Evolutionary conservation across 1,284 basidiomycete species (phyloP).

Genomic region (Irpex sp.): DNA sequence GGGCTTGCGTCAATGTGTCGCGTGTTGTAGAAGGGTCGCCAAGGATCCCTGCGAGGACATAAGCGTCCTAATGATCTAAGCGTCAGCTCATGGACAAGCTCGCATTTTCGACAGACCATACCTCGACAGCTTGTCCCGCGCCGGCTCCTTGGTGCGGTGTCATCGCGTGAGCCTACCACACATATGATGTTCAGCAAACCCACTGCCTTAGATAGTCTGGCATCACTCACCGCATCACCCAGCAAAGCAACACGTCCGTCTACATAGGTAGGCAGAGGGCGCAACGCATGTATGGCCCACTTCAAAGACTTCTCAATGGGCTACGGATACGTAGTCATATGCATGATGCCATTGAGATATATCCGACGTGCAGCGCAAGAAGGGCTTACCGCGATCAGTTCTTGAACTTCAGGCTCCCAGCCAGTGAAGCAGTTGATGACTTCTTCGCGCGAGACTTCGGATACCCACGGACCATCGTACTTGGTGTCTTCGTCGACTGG

Average conservation of each 20-base stretch:
- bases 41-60: slow-evolving; percentile 41
- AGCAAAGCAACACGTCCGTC: slow-evolving; percentile 17
- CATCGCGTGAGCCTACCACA: slow-evolving; percentile 22
- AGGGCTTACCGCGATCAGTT: slow-evolving; percentile 17
- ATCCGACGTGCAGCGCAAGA: neutral
- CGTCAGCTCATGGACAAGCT: neutral
- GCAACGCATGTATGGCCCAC: slow-evolving; percentile 20
- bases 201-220: neutral
- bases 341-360: neutral
- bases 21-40: slow-evolving; percentile 36
- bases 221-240: slow-evolving; percentile 19
- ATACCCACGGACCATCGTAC: slow-evolving; percentile 20
- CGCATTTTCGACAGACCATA: neutral
- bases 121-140: slow-evolving; percentile 23
- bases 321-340: slow-evolving; percentile 5
- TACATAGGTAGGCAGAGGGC: slow-evolving; percentile 16
- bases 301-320: slow-evolving; percentile 15
- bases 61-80: slow-evolving; percentile 37
- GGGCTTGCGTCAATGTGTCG: slow-evolving; percentile 31
- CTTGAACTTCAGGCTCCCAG: slow-evolving; percentile 23
- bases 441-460: slow-evolving; percentile 16
- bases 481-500: slow-evolving; percentile 18
- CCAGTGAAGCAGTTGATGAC: slow-evolving; percentile 13
- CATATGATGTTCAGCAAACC: neutral
- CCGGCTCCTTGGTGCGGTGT: slow-evolving; percentile 22